Percentiles rank a stretch among this genome's conserved stretches.
Evolutionary conservation across 805 yeast species (phyloP).

Genomic region (Zygosaccharomyces pseudorouxii): DNA sequence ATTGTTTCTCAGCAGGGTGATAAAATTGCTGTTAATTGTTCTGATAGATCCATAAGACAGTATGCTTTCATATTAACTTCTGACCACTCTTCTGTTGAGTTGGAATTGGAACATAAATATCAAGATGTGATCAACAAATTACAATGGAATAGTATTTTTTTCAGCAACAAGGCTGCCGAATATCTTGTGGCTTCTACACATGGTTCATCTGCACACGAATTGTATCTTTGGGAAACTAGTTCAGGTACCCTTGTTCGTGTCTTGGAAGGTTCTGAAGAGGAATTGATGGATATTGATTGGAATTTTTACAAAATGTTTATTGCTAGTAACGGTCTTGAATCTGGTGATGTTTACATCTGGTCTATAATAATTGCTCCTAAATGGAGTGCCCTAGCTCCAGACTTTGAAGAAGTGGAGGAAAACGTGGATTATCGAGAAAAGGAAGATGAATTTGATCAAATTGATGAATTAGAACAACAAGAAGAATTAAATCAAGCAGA

Average conservation of each 20-base stretch:
- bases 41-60: conserved; percentile 73
- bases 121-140: conserved; percentile 85
- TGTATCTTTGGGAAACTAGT: conserved; percentile 88
- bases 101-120: conserved; percentile 73
- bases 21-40: conserved; percentile 66
- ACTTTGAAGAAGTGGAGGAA: conserved; percentile 90
- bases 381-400: conserved; percentile 97
- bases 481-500: conserved; percentile 62
- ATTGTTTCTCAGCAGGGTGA: conserved; percentile 54
- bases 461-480: conserved; percentile 58
- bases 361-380: conserved; percentile 76
- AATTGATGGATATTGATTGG: conserved; percentile 83
- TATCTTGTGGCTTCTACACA: conserved; percentile 84
- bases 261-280: conserved; percentile 83
- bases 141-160: conserved; percentile 81
- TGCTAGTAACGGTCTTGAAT: conserved; percentile 79
- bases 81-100: conserved; percentile 35
- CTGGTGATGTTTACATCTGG: conserved; percentile 82
- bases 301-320: conserved; percentile 68
- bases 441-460: conserved; percentile 88
- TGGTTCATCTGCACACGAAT: conserved; percentile 77
- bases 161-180: conserved; percentile 70
- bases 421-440: conserved; percentile 81
- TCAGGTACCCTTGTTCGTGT: conserved; percentile 87
- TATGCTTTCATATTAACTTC: conserved; percentile 17